Conservation (phyloP, 2,329 filamentous ascomycete species). For the Hymenoscyphus fructigenus region DNA sequence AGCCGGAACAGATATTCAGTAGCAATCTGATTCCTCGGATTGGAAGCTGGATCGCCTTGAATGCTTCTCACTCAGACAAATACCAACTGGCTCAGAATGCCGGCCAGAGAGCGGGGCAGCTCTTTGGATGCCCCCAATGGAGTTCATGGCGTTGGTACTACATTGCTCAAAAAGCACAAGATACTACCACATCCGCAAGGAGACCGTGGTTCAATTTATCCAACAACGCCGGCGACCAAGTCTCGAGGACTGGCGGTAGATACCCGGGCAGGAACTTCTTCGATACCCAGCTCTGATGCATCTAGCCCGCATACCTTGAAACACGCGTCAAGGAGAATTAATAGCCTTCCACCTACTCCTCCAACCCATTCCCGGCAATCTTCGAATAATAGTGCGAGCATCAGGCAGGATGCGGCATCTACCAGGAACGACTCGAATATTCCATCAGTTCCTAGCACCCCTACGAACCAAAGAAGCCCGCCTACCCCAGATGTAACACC, state of each 20-base stretch:
- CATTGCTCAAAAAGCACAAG: constrained; percentile 36
- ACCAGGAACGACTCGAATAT: constrained; percentile 20
- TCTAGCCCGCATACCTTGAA: constrained; percentile 36
- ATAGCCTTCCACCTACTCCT: constrained; percentile 58
- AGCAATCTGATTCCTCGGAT: neutral
- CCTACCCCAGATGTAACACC: constrained; percentile 77
- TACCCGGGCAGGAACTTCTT: constrained; percentile 25
- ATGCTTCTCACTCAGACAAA: constrained; percentile 38
- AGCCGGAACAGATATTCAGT: neutral
- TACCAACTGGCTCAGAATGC: constrained; percentile 38
- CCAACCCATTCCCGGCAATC: constrained; percentile 60
- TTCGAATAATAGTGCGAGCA: constrained; percentile 42
- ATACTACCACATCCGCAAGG: constrained; percentile 36
- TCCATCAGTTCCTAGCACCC: constrained; percentile 51
- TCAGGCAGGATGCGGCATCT: constrained; percentile 23
- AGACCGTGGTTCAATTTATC: constrained; percentile 22
- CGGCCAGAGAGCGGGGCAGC: constrained; percentile 31
- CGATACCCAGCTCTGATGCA: constrained; percentile 30
- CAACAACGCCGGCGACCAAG: constrained; percentile 24
- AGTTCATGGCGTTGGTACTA: constrained; percentile 28
- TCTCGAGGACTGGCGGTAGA: constrained; percentile 30
- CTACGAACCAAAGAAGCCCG: constrained; percentile 64
- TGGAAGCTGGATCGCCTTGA: constrained; percentile 22
- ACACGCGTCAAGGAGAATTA: constrained; percentile 34
- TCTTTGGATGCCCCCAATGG: constrained; percentile 31